Conservation (phyloP, 257 asterid genomes). For the Gardenia jasminoides region DNA sequence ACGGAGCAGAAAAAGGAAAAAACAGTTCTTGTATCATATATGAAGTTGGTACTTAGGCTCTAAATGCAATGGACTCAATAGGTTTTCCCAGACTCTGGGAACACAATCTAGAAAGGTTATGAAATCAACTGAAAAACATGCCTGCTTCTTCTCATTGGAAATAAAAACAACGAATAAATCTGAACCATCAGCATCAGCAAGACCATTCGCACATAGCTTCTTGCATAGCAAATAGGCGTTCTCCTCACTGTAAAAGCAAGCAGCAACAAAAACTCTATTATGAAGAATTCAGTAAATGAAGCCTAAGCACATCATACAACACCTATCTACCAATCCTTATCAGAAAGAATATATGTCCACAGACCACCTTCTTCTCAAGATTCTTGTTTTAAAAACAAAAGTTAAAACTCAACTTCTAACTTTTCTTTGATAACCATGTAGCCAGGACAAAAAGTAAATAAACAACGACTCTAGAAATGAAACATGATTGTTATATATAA, state of each 20-base stretch:
- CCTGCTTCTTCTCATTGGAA: constrained; percentile 88
- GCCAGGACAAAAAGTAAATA: not conserved
- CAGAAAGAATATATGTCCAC: not conserved
- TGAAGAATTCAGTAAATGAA: not conserved
- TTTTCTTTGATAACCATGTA: not conserved
- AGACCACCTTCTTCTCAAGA: not conserved
- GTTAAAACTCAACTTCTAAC: not conserved
- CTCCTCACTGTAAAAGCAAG: constrained; percentile 61
- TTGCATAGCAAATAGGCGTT: constrained; percentile 73
- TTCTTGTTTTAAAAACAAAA: not conserved
- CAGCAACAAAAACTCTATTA: not conserved
- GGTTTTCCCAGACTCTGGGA: not conserved
- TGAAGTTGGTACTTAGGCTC: not conserved
- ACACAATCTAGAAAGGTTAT: not conserved
- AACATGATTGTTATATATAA: no score
- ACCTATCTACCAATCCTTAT: not conserved
- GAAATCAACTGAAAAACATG: constrained; percentile 18
- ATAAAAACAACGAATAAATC: constrained; percentile 72
- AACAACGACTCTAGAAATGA: not conserved
- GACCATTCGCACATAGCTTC: constrained; percentile 57
- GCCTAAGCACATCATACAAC: not conserved
- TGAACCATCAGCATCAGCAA: constrained; percentile 63
- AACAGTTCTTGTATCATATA: not conserved
- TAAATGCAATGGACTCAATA: not conserved
- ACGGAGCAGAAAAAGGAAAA: no score